Conservation (phyloP, 1,139 yeast genomes). For the Pichia sp. region DNA sequence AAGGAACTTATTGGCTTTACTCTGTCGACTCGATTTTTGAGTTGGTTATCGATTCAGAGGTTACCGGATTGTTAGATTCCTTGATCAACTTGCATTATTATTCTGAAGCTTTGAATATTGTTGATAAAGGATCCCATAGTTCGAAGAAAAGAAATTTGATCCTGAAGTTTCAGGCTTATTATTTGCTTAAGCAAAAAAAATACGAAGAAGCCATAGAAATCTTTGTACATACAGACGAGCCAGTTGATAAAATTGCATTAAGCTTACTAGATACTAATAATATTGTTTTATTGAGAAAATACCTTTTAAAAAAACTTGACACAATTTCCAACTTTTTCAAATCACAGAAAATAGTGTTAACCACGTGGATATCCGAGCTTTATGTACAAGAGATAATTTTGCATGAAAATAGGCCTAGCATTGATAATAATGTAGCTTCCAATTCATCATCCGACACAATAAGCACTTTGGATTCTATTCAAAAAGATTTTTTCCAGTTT, state of each 20-base stretch:
- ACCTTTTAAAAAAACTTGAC: conserved; percentile 47
- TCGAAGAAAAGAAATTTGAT: conserved; percentile 46
- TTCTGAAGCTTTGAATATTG: conserved; percentile 53
- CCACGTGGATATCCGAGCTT: conserved; percentile 78
- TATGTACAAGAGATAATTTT: conserved; percentile 44
- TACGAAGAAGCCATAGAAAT: conserved; percentile 50
- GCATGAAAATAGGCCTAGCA: conserved; percentile 35
- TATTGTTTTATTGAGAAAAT: conserved; percentile 45
- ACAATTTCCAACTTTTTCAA: conserved; percentile 33
- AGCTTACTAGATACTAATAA: conserved; percentile 44
- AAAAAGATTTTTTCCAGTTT: conserved; percentile 43
- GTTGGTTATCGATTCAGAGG: conserved; percentile 61
- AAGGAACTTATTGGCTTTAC: conserved; percentile 55
- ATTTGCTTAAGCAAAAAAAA: conserved; percentile 32
- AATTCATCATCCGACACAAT: conserved; percentile 13
- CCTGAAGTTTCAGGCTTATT: conserved; percentile 57
- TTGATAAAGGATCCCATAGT: conserved; percentile 29
- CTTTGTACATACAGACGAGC: conserved; percentile 57
- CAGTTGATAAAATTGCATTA: conserved; percentile 67
- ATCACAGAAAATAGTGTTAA: conserved; percentile 56
- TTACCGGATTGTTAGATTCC: conserved; percentile 68
- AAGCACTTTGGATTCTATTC: conserved; percentile 28
- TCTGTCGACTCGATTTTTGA: conserved; percentile 52
- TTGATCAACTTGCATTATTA: conserved; percentile 55
- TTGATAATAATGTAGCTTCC: conserved; percentile 14